Percentiles rank a stretch among this genome's conserved stretches.
These are phyloP conservation scores for Fusarium algeriense DNA, from an alignment of 2,329 filamentous ascomycete genomes.

Conservation along the genomic window DNA sequence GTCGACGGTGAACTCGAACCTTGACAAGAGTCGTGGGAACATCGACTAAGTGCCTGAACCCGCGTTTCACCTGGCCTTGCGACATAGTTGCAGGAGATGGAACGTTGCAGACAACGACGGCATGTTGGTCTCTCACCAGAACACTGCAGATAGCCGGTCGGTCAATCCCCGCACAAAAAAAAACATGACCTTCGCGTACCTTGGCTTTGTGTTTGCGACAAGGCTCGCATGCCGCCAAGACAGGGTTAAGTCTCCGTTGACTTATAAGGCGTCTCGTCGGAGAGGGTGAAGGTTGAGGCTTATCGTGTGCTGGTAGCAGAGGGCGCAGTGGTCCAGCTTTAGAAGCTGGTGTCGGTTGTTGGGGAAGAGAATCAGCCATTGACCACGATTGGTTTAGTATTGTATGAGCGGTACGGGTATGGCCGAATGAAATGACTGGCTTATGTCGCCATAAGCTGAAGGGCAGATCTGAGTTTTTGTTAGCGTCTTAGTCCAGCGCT, in stretches of 20 bases:
- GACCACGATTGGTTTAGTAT: not conserved
- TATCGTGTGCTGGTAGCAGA: not conserved
- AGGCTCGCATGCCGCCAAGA: constrained; percentile 33
- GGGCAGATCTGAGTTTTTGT: not conserved
- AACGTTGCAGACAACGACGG: constrained; percentile 34
- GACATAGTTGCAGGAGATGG: constrained; percentile 34
- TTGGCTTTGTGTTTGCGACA: constrained; percentile 40
- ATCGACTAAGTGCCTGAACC: constrained; percentile 25
- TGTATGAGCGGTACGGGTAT: too few relatives aligned
- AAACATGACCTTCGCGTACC: constrained; percentile 1
- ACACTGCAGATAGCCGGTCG: constrained; percentile 37
- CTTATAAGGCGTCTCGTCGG: rapidly evolving
- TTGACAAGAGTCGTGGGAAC: not conserved
- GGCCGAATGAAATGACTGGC: too few relatives aligned
- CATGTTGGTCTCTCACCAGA: constrained; percentile 45
- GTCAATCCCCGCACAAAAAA: not conserved
- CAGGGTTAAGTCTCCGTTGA: constrained; percentile 12
- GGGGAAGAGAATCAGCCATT: not conserved
- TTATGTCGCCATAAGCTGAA: too few relatives aligned
- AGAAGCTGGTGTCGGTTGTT: too few relatives aligned
- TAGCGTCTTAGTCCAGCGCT: too few relatives aligned
- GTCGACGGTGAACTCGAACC: not conserved
- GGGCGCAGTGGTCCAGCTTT: not conserved
- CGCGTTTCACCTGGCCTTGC: constrained; percentile 38
- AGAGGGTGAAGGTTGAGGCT: not conserved